phyloP scores from a whole-genome alignment of 75 land plant species.

The Pinus albicaulis region DNA sequence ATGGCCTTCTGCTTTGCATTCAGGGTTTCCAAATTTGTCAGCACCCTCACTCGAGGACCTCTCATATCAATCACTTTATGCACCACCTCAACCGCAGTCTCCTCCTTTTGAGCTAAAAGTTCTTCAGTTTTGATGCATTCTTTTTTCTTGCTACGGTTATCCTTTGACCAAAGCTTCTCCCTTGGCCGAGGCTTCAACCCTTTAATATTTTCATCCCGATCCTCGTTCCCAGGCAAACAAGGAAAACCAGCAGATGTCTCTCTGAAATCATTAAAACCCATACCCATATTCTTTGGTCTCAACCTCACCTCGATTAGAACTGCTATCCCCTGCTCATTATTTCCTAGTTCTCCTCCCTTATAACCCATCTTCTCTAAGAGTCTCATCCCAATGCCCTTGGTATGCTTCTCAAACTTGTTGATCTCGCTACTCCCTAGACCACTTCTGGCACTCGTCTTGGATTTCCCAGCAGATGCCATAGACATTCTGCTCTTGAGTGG shows the following conservation, averaged over 20 bases:
- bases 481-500: constrained; percentile 29
- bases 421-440: too few species aligned
- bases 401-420: too few species aligned
- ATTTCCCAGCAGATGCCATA: constrained; percentile 41
- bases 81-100: constrained; percentile 54
- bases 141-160: constrained; percentile 46
- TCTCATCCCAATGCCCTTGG: too few species aligned
- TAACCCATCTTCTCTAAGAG: constrained; percentile 17
- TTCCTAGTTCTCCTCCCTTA: constrained; percentile 39
- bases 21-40: constrained; percentile 81
- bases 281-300: constrained; percentile 47
- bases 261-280: constrained; percentile 55
- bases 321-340: constrained; percentile 38
- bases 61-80: constrained; percentile 92
- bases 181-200: constrained; percentile 22
- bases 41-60: constrained; percentile 80
- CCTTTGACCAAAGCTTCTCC: constrained; percentile 75
- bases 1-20: constrained; percentile 71
- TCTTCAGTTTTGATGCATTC: constrained; percentile 65
- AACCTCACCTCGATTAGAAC: constrained; percentile 32
- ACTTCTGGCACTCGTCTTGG: constrained; percentile 32
- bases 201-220: constrained; percentile 25
- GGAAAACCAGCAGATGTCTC: constrained; percentile 34
- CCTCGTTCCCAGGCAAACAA: constrained; percentile 44
- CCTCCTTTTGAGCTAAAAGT: constrained; percentile 62